Evolutionary conservation across 2,329 filamentous ascomycete genomes (phyloP), one percentile per base, ranked within the genome.

Genomic region (Colletotrichum chrysophilum): DNA sequence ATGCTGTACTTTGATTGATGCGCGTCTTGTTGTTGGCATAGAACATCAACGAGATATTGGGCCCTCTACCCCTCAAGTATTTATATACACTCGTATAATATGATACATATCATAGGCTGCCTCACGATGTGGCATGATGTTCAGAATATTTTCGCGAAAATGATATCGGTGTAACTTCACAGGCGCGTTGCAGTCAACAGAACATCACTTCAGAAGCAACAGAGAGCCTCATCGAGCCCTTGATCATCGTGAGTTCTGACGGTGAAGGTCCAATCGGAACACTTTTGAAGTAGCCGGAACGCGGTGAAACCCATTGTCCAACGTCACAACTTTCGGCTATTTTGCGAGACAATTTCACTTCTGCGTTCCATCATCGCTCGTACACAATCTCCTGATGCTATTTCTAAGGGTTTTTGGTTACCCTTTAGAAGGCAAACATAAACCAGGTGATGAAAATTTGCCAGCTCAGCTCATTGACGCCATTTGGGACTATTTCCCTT

Each of bases 191-290:
- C 66, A 60, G 52, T 12, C 13, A 16, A 21, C 13, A 30, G 43
- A 21, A 36, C 4, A 21, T 7, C 16, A 3, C 14, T 12, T 6
- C 4, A 4, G 9, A 32, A 16, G 13, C 43, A 21, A 21, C 12
- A 34, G 9, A 43, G 7, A 24, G 9, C 36, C 24, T 36, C 36
- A n/a, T 52, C 43, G 43, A 3, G 16, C 21, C 3, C 24, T 26
- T 28, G 36, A 24, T n/a, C n/a, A 48, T 36, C 3, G 6, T 9
- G 13, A 26, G 4, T 52, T 28, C 4, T 28, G 4, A 9, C 14
- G 28, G 48, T 12, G 30, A 16, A 21, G 18, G 21, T 7, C 70
- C 70, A 73, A 73, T 62, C 65, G 70, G 70, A 62, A 69, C 34
- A 12, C 4, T 18, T 9, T 10, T 6, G 14, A 16, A 3, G 28